These are phyloP conservation scores for Aspergillus steynii DNA, from an alignment of 495 filamentous ascomycete species.

Conservation along the genomic window DNA sequence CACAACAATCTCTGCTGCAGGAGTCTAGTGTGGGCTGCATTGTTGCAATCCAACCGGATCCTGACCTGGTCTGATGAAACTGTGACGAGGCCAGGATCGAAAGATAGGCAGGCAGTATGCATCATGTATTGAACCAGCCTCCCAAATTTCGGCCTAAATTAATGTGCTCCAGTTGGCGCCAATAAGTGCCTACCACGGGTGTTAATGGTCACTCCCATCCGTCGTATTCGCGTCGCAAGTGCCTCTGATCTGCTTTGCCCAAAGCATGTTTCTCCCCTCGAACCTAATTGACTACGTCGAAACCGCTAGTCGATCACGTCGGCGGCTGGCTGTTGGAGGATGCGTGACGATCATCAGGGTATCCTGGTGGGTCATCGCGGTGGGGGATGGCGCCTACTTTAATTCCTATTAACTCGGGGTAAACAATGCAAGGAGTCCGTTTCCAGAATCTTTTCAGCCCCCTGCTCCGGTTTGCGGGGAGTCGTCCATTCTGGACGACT, in stretches of 20 bases:
- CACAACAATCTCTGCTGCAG: neutral
- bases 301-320: neutral
- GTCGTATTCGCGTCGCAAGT: neutral
- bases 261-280: too few species aligned
- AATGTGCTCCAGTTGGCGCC: neutral
- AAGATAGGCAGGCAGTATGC: neutral
- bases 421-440: conserved; percentile 17
- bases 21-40: neutral
- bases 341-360: conserved; percentile 18
- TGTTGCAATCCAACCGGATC: neutral
- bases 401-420: conserved; percentile 20
- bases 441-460: neutral
- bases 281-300: neutral
- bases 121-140: neutral
- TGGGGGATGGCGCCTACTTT: conserved; percentile 27
- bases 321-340: neutral
- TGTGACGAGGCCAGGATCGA: neutral
- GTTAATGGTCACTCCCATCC: neutral
- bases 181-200: neutral
- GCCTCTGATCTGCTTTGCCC: too few species aligned
- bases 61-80: neutral
- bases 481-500: neutral
- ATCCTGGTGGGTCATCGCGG: conserved; percentile 19
- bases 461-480: neutral
- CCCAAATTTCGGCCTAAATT: neutral